Percentiles rank a stretch among this genome's conserved stretches.
Conservation (phyloP, 1,284 basidiomycete species). For the Fomitopsis schrenkii region DNA sequence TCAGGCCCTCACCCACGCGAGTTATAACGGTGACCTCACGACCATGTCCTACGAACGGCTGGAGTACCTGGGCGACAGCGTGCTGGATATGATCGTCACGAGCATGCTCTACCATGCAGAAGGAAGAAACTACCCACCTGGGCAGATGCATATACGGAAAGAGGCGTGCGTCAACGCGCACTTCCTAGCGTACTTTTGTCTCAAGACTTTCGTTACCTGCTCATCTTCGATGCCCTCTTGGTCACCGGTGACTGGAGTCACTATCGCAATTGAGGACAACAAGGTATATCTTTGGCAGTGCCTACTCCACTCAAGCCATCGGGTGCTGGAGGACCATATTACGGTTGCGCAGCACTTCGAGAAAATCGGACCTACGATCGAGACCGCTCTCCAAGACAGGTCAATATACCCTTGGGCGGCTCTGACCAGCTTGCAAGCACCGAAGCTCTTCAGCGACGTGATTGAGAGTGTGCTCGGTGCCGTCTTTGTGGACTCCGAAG, state of each 20-base stretch:
- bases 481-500: slow-evolving; percentile 71
- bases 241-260: slow-evolving; percentile 27
- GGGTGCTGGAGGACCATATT: slow-evolving; percentile 58
- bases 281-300: slow-evolving; percentile 58
- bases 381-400: slow-evolving; percentile 37
- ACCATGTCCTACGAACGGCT: slow-evolving; percentile 78
- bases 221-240: slow-evolving; percentile 47
- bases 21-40: slow-evolving; percentile 53
- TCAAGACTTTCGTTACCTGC: slow-evolving; percentile 38
- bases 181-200: slow-evolving; percentile 63
- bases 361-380: slow-evolving; percentile 41
- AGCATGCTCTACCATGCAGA: slow-evolving; percentile 61
- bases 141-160: slow-evolving; percentile 63
- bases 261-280: slow-evolving; percentile 37
- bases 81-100: slow-evolving; percentile 62
- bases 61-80: slow-evolving; percentile 79
- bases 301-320: slow-evolving; percentile 61
- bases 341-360: slow-evolving; percentile 49
- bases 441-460: slow-evolving; percentile 77
- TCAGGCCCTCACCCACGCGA: slow-evolving; percentile 77
- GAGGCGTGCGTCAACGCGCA: slow-evolving; percentile 68
- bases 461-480: slow-evolving; percentile 82
- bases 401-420: slow-evolving; percentile 63
- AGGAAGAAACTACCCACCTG: slow-evolving; percentile 60
- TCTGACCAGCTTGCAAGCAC: slow-evolving; percentile 68